phyloP scores from a whole-genome alignment of 23 red algal genomes.

The Cyanidioschyzon merolae region DNA sequence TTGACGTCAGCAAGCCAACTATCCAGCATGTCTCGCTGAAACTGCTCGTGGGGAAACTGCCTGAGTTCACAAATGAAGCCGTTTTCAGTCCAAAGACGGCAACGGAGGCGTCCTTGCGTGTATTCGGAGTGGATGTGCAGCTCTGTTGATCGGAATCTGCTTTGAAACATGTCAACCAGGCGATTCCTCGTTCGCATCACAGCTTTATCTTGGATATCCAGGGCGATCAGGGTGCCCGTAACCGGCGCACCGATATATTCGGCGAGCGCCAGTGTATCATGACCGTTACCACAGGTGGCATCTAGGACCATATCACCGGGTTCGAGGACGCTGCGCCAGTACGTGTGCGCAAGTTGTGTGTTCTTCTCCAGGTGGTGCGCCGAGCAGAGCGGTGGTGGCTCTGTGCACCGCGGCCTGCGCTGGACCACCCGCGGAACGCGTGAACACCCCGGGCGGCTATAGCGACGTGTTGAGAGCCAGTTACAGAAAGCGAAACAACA shows the following conservation, averaged over 20 bases:
- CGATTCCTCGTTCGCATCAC: background rate
- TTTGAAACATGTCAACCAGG: background rate
- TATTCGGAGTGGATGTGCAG: background rate
- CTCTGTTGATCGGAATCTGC: background rate
- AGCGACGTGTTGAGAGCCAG: no score
- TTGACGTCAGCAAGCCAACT: background rate
- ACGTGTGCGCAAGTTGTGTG: background rate
- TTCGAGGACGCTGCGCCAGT: background rate
- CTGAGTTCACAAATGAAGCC: background rate
- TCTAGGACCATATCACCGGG: background rate
- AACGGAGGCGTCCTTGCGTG: background rate
- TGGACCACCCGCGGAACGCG: no score
- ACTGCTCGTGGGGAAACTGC: background rate
- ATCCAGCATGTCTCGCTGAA: background rate
- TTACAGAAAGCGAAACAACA: no score
- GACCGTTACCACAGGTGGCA: conserved; percentile 12
- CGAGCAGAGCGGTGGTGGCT: background rate
- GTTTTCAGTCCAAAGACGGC: background rate
- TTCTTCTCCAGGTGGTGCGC: background rate
- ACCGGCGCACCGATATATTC: background rate
- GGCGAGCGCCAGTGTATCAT: background rate
- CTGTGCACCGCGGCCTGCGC: no score
- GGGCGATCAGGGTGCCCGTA: background rate
- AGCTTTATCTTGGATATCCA: background rate
- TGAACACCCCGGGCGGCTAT: no score